These are phyloP conservation scores for Acanthamoeba divionensis DNA, from an alignment of 208 protist genomes.

Conservation along the genomic window DNA sequence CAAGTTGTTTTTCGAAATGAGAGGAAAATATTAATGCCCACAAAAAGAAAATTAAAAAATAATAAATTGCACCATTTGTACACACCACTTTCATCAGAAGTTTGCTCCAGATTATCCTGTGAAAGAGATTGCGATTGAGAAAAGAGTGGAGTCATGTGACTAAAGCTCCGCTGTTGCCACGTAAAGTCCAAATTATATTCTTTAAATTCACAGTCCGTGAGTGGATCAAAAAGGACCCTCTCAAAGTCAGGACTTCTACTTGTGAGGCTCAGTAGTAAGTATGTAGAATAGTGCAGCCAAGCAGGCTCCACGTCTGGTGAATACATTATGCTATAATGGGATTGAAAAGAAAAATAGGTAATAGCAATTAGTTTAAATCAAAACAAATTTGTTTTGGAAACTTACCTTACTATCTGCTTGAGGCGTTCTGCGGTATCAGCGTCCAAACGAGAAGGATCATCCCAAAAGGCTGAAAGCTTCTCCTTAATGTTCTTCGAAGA, in stretches of 20 bases:
- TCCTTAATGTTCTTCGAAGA: constrained; percentile 8
- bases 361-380: background rate
- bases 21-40: background rate
- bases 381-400: background rate
- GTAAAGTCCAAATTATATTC: constrained; percentile 71
- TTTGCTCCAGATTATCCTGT: background rate
- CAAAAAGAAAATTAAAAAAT: background rate
- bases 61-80: background rate
- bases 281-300: constrained; percentile 68
- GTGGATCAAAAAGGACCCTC: constrained; percentile 67
- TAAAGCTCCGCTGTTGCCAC: constrained; percentile 57
- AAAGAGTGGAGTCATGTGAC: constrained; percentile 70
- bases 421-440: background rate
- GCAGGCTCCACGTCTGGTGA: constrained; percentile 40
- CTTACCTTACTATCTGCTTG: constrained; percentile 43
- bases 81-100: constrained; percentile 3
- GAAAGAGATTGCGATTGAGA: constrained; percentile 22
- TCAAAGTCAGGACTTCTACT: constrained; percentile 60
- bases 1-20: background rate
- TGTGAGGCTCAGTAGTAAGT: constrained; percentile 63
- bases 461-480: constrained; percentile 50
- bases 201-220: constrained; percentile 72
- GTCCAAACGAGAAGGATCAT: background rate
- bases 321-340: background rate
- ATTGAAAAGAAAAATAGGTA: background rate